Evolutionary conservation across 179 eudicot species (phyloP).

Genomic region (Gypsophila paniculata): DNA sequence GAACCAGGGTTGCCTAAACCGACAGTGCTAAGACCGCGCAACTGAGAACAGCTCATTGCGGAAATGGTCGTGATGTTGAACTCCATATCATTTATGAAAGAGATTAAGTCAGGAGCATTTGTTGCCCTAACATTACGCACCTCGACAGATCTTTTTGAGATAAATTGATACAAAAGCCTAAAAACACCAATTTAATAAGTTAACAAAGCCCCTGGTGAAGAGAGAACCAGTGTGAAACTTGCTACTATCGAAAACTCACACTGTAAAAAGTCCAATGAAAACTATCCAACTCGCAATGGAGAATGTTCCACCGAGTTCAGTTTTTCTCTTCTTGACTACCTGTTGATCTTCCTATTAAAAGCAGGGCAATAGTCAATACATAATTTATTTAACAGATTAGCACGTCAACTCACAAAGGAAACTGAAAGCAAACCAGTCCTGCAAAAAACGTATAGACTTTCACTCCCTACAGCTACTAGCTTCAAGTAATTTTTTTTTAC

Average conservation of each 20-base stretch:
- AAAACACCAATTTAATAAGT: conserved; percentile 15
- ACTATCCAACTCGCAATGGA: conserved; percentile 94
- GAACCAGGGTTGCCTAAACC: conserved; percentile 64
- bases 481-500: background rate
- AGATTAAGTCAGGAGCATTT: conserved; percentile 69
- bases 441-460: background rate
- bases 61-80: conserved; percentile 84
- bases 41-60: conserved; percentile 73
- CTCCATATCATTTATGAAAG: conserved; percentile 72
- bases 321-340: conserved; percentile 76
- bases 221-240: conserved; percentile 2
- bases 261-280: conserved; percentile 77
- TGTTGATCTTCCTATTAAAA: conserved; percentile 76
- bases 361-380: conserved; percentile 6
- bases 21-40: conserved; percentile 61
- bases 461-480: background rate
- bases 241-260: conserved; percentile 51
- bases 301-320: conserved; percentile 93
- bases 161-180: conserved; percentile 76
- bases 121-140: conserved; percentile 76
- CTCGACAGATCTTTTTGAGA: conserved; percentile 65
- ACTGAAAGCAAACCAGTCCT: background rate
- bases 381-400: background rate
- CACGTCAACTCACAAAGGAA: background rate
- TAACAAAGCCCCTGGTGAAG: background rate